These are phyloP conservation scores for Aspergillus thermomutatus DNA, from an alignment of 2,329 filamentous ascomycete species.

Conservation along the genomic window DNA sequence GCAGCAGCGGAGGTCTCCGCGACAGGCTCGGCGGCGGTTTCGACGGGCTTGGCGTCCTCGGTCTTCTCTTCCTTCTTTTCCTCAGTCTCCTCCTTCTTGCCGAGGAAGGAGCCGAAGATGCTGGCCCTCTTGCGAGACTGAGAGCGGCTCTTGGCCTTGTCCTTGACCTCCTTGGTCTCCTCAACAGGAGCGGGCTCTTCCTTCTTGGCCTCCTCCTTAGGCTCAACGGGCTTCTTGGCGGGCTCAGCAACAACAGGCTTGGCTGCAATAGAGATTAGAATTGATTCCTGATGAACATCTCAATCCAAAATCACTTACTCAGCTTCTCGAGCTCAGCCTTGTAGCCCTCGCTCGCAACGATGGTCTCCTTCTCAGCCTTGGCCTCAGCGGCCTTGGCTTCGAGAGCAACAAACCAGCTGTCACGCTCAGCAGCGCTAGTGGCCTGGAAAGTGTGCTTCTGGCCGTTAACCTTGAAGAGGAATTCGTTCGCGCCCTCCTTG, in stretches of 20 bases:
- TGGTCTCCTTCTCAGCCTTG: constrained; percentile 70
- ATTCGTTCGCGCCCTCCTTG: constrained; percentile 74
- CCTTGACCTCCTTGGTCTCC: constrained; percentile 41
- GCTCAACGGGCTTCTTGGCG: constrained; percentile 20
- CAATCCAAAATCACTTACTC: constrained; percentile 43
- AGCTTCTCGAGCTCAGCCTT: constrained; percentile 77
- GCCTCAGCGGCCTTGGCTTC: constrained; percentile 81
- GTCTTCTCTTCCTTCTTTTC: constrained; percentile 43
- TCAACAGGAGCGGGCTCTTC: constrained; percentile 44
- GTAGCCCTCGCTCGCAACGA: constrained; percentile 80
- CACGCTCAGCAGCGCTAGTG: constrained; percentile 68
- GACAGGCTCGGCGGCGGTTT: constrained; percentile 28
- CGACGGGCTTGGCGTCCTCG: constrained; percentile 42
- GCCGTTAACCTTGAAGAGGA: constrained; percentile 78
- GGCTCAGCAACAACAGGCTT: constrained; percentile 24
- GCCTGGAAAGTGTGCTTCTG: constrained; percentile 97
- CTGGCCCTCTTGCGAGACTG: constrained; percentile 57
- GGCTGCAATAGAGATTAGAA: constrained; percentile 30
- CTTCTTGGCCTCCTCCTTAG: constrained; percentile 34
- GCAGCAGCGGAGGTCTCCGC: constrained; percentile 44
- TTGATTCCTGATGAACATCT: background rate
- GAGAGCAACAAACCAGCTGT: constrained; percentile 85
- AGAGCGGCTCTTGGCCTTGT: constrained; percentile 57
- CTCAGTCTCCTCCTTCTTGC: constrained; percentile 58
- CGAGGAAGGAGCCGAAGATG: constrained; percentile 45